Percentiles rank a stretch among this genome's conserved stretches.
These are phyloP conservation scores for Aspergillus ibericus DNA, from an alignment of 2,329 filamentous ascomycete genomes.

Conservation along the genomic window DNA sequence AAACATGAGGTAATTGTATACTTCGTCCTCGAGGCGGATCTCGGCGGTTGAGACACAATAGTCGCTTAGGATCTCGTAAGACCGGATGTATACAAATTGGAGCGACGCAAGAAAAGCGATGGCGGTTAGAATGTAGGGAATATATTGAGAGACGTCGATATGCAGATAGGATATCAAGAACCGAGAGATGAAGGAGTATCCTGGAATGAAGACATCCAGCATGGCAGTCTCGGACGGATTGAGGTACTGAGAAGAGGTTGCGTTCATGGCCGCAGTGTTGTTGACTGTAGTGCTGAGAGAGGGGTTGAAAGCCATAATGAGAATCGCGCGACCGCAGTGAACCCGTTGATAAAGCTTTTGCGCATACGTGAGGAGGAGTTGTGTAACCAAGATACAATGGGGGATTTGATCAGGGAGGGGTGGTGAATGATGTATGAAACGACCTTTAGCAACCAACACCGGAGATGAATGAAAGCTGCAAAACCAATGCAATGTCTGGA, in stretches of 20 bases:
- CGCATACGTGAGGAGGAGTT: background rate
- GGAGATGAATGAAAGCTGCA: background rate
- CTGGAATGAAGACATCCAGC: conserved; percentile 66
- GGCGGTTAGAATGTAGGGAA: conserved; percentile 57
- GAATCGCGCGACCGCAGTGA: background rate
- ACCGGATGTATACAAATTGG: conserved; percentile 53
- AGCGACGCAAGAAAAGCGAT: conserved; percentile 53
- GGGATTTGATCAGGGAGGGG: background rate
- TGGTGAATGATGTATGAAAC: background rate
- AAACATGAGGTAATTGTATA: conserved; percentile 70
- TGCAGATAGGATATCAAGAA: conserved; percentile 58
- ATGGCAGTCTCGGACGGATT: conserved; percentile 27
- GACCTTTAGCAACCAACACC: background rate
- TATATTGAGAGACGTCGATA: conserved; percentile 63
- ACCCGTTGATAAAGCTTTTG: background rate
- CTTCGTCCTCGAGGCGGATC: conserved; percentile 68
- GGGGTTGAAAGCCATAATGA: background rate
- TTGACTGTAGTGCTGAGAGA: conserved; percentile 11
- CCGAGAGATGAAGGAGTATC: conserved; percentile 60
- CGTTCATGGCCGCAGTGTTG: conserved; percentile 14
- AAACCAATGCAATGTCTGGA: background rate
- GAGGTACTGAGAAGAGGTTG: conserved; percentile 9
- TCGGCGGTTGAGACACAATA: conserved; percentile 67
- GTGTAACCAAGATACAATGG: background rate
- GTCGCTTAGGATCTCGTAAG: conserved; percentile 51